A percentile compares a stretch with the other conserved stretches of the same genome.
Conservation (phyloP, 163 green algal genomes). For the Chloromonas sp. region DNA sequence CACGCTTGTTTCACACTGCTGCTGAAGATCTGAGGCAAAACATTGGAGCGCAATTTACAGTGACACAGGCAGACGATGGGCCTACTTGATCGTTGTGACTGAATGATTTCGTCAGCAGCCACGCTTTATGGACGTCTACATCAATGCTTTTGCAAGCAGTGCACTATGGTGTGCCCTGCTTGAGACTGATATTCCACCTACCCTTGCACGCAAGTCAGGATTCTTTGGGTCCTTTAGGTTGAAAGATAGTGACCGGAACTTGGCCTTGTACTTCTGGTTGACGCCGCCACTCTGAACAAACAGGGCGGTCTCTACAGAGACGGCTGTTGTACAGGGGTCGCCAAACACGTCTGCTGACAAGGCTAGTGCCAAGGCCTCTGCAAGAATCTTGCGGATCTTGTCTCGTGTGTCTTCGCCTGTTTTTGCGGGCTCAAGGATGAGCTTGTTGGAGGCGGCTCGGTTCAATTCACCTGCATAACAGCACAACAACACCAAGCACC, state of each 20-base stretch:
- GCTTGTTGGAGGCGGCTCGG: background rate
- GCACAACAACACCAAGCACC: background rate
- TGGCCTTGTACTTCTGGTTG: constrained; percentile 78
- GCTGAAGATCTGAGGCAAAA: too few species aligned
- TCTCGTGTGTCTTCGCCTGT: constrained; percentile 60
- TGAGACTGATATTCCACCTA: background rate
- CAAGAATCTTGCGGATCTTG: constrained; percentile 60
- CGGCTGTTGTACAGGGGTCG: constrained; percentile 10
- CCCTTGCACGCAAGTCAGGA: constrained; percentile 65
- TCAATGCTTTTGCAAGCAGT: too few species aligned
- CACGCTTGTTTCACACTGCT: too few species aligned
- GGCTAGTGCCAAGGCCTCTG: constrained; percentile 25
- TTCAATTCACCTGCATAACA: background rate
- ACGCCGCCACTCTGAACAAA: constrained; percentile 47
- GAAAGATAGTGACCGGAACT: constrained; percentile 82
- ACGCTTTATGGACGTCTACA: too few species aligned
- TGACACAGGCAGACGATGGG: too few species aligned
- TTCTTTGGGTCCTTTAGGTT: constrained; percentile 93
- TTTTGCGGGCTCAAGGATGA: constrained; percentile 12
- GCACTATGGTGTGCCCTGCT: background rate
- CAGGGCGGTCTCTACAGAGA: constrained; percentile 54
- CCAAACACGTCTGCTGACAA: background rate
- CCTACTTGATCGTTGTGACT: too few species aligned
- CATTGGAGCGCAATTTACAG: too few species aligned
- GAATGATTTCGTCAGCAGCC: too few species aligned